phyloP scores from a whole-genome alignment of 768 basidiomycete genomes.

The Mycena pura region DNA sequence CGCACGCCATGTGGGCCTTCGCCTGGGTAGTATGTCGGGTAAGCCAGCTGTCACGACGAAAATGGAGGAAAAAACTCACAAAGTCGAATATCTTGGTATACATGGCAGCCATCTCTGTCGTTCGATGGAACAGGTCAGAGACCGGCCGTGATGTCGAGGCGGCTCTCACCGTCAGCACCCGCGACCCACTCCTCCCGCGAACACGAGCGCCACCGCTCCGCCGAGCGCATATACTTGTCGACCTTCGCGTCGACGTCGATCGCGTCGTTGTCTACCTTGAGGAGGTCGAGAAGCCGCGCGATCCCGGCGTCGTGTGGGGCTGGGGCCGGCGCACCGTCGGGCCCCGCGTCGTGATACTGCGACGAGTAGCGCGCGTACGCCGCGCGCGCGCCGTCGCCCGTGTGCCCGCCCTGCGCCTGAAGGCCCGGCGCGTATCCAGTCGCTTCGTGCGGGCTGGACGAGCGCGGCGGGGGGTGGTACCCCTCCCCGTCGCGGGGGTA shows the following conservation, averaged over 20 bases:
- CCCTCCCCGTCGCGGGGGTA: constrained; percentile 1
- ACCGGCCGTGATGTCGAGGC: background rate
- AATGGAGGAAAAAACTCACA: constrained; percentile 40
- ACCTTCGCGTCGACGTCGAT: constrained; percentile 40
- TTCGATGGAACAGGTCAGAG: background rate
- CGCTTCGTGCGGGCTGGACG: constrained; percentile 14
- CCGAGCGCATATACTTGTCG: constrained; percentile 51
- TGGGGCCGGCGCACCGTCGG: background rate
- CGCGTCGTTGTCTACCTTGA: constrained; percentile 10
- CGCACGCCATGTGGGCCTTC: constrained; percentile 59
- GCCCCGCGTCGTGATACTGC: too few species aligned
- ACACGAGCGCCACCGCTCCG: constrained; percentile 57
- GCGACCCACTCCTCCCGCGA: constrained; percentile 60
- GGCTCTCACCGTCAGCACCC: constrained; percentile 58
- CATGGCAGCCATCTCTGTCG: constrained; percentile 48
- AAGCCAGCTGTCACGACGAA: background rate
- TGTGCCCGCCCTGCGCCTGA: background rate
- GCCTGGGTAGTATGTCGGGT: constrained; percentile 34
- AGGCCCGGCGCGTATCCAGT: constrained; percentile 9
- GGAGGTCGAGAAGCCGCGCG: constrained; percentile 2
- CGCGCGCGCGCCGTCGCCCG: too few species aligned
- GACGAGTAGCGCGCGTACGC: background rate
- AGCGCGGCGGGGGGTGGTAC: constrained; percentile 10
- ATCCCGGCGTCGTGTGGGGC: background rate
- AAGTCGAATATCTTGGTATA: constrained; percentile 56